Conservation (phyloP, 345 rosid species). For the Brassica nigra region DNA sequence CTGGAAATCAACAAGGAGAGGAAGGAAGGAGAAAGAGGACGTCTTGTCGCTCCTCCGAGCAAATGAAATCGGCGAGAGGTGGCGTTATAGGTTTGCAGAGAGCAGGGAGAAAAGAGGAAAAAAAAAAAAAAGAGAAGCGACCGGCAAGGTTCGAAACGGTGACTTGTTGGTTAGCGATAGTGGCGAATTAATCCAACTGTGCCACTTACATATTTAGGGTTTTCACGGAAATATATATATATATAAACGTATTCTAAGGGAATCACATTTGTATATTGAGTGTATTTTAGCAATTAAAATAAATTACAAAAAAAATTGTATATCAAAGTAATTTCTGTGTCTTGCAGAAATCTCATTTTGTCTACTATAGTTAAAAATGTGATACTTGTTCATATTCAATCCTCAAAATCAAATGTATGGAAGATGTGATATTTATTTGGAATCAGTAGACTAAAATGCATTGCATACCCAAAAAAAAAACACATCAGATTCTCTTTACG, state of each 20-base stretch:
- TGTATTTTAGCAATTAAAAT: background rate
- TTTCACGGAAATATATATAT: background rate
- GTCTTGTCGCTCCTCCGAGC: background rate
- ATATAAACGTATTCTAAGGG: background rate
- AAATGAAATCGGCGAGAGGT: background rate
- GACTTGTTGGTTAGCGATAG: background rate
- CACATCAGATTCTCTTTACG: background rate
- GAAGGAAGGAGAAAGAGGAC: background rate
- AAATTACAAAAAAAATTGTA: background rate
- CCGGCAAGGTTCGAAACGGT: background rate
- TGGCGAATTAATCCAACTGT: background rate
- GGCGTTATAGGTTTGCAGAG: background rate
- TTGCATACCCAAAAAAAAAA: background rate
- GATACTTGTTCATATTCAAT: background rate
- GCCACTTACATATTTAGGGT: background rate
- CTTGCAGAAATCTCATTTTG: background rate
- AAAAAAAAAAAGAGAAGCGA: background rate
- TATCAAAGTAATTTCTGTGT: background rate
- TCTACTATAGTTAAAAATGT: background rate
- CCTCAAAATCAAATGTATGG: background rate
- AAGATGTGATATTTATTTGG: background rate
- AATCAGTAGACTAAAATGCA: background rate
- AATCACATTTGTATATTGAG: background rate
- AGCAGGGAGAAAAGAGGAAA: background rate
- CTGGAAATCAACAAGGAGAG: background rate